Conservation (phyloP, 345 rosid species). For the Sonneratia alba region DNA sequence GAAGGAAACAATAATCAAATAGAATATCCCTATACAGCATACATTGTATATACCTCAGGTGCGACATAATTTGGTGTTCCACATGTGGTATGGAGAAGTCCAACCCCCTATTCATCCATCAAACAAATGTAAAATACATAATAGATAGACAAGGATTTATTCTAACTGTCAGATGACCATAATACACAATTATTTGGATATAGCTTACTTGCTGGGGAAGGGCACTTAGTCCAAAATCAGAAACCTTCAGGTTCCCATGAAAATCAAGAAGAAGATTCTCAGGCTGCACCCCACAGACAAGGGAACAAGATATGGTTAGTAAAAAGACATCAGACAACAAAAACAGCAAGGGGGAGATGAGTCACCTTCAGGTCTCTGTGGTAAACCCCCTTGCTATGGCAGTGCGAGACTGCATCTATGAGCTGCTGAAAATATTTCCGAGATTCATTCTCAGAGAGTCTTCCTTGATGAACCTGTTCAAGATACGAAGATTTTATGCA, state of each 20-base stretch:
- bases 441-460: slow-evolving; percentile 58
- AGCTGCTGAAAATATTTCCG: slow-evolving; percentile 92
- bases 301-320: slow-evolving; percentile 4
- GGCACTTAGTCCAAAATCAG: slow-evolving; percentile 76
- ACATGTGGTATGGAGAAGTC: slow-evolving; percentile 75
- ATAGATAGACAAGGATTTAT: neutral
- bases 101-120: slow-evolving; percentile 33
- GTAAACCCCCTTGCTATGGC: slow-evolving; percentile 85
- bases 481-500: slow-evolving; percentile 7
- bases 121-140: slow-evolving; percentile 7
- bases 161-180: neutral
- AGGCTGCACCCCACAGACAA: slow-evolving; percentile 31
- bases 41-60: slow-evolving; percentile 18
- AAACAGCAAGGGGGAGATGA: slow-evolving; percentile 6
- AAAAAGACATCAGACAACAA: slow-evolving; percentile 7
- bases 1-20: neutral
- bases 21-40: neutral
- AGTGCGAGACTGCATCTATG: slow-evolving; percentile 79
- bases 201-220: slow-evolving; percentile 46
- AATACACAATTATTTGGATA: neutral
- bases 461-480: slow-evolving; percentile 56
- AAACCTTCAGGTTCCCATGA: slow-evolving; percentile 55
- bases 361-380: slow-evolving; percentile 87
- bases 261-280: slow-evolving; percentile 68
- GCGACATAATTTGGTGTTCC: slow-evolving; percentile 89